Base-by-base conservation (phyloP, 78 protist genomes). In the Dictyostelium discoideum region DNA sequence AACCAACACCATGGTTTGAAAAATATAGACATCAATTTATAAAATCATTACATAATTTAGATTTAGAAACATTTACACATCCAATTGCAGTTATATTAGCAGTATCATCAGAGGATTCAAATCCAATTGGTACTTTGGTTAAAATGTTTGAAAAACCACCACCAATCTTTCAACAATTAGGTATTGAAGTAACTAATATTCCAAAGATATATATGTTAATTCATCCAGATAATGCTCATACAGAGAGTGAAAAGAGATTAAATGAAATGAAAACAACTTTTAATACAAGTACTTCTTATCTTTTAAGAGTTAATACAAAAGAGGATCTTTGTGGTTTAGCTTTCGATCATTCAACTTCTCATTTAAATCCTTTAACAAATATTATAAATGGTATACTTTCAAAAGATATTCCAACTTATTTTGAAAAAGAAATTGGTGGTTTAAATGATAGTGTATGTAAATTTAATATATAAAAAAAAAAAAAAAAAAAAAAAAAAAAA, bases 91-190 rank as follows among this genome's bases (percentile, higher is more conserved):
- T 39, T 67, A 44, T 90, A 26, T 9, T 90, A 3, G 81, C 86
- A 67, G 88, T 54, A 37, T 90, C 95, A 32, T 48, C 77, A 29
- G 95, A 90, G 26, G 95, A 90, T 54, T 50, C 83, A 22, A 90
- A 90, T 54, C 95, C 95, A 46, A 90, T 90, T 69, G 95, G 95
- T 77, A 20, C 73, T 22, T 90, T 90, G 84, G 95, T 90, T 2
- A 90, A 90, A 80, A 90, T 90, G 95, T 90, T 90, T 72, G 95
- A 90, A 37, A 90, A 90, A 16, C 95, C 95, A 72, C 95, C 95
- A 14, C 69, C 87, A 6, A 63, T 90, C 24, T 73, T 90, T 54
- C 88, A 80, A 46, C 95, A 90, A 42, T 90, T 37, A 0, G 85
- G 76, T 40, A 69, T 83, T 22, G 95, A 90, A 50, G 69, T 84